Conservation (phyloP, 164 flowering plant species). For the Stephania yunnanensis region DNA sequence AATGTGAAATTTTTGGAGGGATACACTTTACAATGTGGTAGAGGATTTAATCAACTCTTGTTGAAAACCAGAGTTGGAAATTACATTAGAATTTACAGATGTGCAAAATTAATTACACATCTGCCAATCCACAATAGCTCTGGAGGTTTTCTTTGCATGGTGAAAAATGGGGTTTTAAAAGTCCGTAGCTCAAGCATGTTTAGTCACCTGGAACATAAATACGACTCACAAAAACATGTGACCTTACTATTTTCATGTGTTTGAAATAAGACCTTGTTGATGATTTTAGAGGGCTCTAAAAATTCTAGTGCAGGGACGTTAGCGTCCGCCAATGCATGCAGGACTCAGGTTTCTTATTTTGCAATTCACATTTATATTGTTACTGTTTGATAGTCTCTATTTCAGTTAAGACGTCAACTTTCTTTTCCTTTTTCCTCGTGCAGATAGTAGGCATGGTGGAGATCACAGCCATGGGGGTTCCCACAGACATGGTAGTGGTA, state of each 20-base stretch:
- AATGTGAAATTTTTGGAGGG: neutral
- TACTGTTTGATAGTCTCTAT: neutral
- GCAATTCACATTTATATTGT: neutral
- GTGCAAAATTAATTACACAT: too few species aligned
- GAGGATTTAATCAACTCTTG: neutral
- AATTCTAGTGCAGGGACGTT: too few species aligned
- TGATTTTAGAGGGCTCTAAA: too few species aligned
- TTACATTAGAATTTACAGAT: neutral
- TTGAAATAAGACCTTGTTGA: too few species aligned
- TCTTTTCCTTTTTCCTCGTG: neutral
- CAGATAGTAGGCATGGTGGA: constrained; percentile 88
- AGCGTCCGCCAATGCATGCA: too few species aligned
- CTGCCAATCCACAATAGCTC: too few species aligned
- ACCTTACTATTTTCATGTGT: too few species aligned
- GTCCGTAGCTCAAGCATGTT: too few species aligned
- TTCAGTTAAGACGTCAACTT: neutral
- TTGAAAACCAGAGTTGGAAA: neutral
- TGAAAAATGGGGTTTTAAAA: too few species aligned
- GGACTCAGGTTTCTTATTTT: neutral
- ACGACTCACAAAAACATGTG: too few species aligned
- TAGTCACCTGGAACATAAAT: too few species aligned
- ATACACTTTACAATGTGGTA: neutral
- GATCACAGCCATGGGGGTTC: constrained; percentile 64
- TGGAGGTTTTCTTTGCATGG: neutral
- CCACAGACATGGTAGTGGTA: constrained; percentile 71